phyloP scores from a whole-genome alignment of 2,329 filamentous ascomycete species.

The Keithomyces neogunnii region DNA sequence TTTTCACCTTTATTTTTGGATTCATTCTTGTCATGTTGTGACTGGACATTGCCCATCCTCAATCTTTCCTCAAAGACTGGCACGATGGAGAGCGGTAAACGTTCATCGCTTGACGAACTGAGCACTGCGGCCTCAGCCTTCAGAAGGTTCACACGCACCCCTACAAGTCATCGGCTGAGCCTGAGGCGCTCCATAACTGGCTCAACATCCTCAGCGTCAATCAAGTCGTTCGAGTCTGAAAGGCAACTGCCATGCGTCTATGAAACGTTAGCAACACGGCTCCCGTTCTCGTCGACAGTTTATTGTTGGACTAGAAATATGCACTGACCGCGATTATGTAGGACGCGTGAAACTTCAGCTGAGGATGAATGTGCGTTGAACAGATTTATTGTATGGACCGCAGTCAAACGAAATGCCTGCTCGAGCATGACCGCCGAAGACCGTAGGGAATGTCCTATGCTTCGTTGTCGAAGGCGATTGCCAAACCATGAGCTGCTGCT shows the following conservation, averaged over 20 bases:
- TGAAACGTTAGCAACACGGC: not conserved
- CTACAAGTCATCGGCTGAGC: slow-evolving; percentile 7
- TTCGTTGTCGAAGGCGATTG: slow-evolving; percentile 42
- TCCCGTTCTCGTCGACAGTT: not conserved
- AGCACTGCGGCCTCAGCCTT: slow-evolving; percentile 6
- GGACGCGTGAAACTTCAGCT: slow-evolving; percentile 33
- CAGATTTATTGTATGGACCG: slow-evolving; percentile 48
- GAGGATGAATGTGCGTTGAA: slow-evolving; percentile 42
- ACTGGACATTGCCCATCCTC: not conserved
- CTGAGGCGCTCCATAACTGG: slow-evolving; percentile 5
- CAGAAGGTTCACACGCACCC: slow-evolving; percentile 8
- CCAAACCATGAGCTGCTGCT: slow-evolving; percentile 46
- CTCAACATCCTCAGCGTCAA: slow-evolving; percentile 5
- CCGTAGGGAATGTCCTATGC: slow-evolving; percentile 41
- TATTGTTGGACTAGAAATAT: not conserved
- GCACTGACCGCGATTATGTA: slow-evolving; percentile 17
- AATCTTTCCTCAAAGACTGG: not conserved
- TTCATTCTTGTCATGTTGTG: not conserved
- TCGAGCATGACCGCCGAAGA: slow-evolving; percentile 37
- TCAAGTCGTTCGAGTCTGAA: slow-evolving; percentile 8
- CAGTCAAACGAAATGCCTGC: slow-evolving; percentile 44
- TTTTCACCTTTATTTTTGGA: not conserved
- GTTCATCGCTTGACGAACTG: slow-evolving; percentile 10
- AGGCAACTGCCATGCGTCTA: slow-evolving; percentile 9
- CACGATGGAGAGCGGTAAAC: slow-evolving; percentile 8